phyloP scores from a whole-genome alignment of 306 rosid species.

The Lupinus albus region DNA sequence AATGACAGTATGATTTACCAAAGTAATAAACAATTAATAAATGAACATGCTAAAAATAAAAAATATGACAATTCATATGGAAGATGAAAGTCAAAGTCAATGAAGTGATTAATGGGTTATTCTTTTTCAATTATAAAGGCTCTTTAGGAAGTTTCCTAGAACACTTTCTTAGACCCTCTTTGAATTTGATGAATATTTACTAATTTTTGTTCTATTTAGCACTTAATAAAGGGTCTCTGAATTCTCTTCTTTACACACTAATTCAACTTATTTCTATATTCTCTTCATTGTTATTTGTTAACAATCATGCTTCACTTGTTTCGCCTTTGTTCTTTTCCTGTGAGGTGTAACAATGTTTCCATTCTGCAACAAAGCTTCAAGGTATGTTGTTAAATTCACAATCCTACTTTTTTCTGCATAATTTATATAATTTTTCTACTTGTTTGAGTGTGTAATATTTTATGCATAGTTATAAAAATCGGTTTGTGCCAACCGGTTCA shows the following conservation, averaged over 20 bases:
- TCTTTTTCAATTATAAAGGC: constrained; percentile 4
- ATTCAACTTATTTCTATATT: background rate
- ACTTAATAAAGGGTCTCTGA: background rate
- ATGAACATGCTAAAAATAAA: too few relatives aligned
- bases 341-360: background rate
- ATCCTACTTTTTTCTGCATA: background rate
- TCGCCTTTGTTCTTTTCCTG: constrained; percentile 20
- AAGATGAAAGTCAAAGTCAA: constrained; percentile 35
- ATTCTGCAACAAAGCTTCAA: constrained; percentile 17
- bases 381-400: background rate
- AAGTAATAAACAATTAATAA: too few relatives aligned
- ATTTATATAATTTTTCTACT: background rate
- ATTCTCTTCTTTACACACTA: background rate
- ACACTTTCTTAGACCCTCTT: background rate
- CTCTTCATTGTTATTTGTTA: background rate
- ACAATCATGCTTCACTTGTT: constrained; percentile 31
- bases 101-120: background rate
- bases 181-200: constrained; percentile 5
- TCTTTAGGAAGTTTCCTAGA: constrained; percentile 12
- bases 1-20: too few relatives aligned
- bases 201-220: background rate
- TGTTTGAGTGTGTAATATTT: background rate
- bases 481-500: too few relatives aligned
- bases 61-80: too few relatives aligned
- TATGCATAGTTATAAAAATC: too few relatives aligned